Evolutionary conservation across 805 yeast genomes (phyloP), one percentile per base, ranked within the genome.

Genomic region (Wickerhamiella sergipiensis): DNA sequence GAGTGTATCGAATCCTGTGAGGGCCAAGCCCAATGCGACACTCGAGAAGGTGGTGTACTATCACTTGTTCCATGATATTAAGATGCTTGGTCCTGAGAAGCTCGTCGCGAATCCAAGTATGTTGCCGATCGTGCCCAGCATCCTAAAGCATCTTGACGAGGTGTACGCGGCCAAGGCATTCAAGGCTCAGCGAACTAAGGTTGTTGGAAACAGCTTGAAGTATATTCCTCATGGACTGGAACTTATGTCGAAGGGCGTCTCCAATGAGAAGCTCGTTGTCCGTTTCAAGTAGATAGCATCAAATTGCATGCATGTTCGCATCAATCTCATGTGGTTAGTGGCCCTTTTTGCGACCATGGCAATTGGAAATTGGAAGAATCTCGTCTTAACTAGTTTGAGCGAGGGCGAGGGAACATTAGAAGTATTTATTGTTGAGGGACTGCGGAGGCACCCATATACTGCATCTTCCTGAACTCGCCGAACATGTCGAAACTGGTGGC

Each of bases 1-100:
- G 38, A 49, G 46, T 43, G 22, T 18, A 39, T 33, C 43, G 42
- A 5, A 19, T 22, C 39, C 44, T 24, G 15, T 40, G 23, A 24
- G 7, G 19, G 42, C n/a, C 15, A 21, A 22, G 22, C 13, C 42
- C 23, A 48, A 52, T 22, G 43, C 50, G 5, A 42, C 45, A 8
- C 51, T 46, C 22, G 26, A 54, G 22, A 6, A 15, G 7, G 19
- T 17, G 3, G 19, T 36, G 7, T 55, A 52, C 48, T 57, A 53
- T 50, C 45, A 48, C 13, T 38, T 59, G 26, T 47, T 53, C 52
- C 54, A 53, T 52, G 49, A 52, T 44, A 52, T 44, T 43, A 56
- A 57, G 57, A 52, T 53, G 49, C 44, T 57, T 23, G 62, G 62
- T 12, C 9, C 56, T 26, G 6, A 24, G 23, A 48, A 48, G 21